phyloP scores from a whole-genome alignment of 1,284 basidiomycete genomes.

The Papiliotrema fonsecae region DNA sequence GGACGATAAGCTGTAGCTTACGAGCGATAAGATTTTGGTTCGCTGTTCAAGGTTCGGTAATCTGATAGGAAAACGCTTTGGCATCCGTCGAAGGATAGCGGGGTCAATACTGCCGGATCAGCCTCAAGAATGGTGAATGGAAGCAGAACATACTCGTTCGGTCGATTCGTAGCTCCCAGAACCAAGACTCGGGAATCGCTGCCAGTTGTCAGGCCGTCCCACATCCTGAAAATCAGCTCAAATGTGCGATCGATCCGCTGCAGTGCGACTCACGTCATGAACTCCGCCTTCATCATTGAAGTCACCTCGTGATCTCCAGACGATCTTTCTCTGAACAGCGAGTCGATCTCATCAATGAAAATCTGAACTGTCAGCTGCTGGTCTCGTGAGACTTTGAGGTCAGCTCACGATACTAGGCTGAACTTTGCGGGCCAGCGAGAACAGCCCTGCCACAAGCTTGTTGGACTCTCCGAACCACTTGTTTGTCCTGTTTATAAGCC shows the following conservation, averaged over 20 bases:
- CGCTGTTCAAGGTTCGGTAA: constrained; percentile 79
- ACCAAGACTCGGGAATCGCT: constrained; percentile 73
- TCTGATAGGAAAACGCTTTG: constrained; percentile 88
- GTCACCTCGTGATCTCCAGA: constrained; percentile 95
- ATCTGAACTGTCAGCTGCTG: constrained; percentile 47
- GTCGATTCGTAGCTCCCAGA: constrained; percentile 92
- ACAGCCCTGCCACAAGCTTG: constrained; percentile 86
- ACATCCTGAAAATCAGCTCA: constrained; percentile 57
- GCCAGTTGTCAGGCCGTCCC: constrained; percentile 92
- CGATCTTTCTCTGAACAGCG: constrained; percentile 79
- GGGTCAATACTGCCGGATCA: constrained; percentile 74
- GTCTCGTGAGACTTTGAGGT: neutral
- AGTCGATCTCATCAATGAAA: constrained; percentile 80
- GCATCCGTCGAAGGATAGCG: constrained; percentile 93
- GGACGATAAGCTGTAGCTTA: constrained; percentile 46
- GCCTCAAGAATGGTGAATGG: constrained; percentile 21
- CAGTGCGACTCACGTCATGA: constrained; percentile 76
- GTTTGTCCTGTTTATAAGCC: constrained; percentile 52
- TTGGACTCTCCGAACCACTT: constrained; percentile 99
- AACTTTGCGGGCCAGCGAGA: constrained; percentile 67
- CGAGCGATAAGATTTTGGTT: constrained; percentile 79
- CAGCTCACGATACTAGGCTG: constrained; percentile 60
- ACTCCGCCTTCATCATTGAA: constrained; percentile 99
- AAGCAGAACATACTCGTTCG: constrained; percentile 48
- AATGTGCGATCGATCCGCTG: neutral